Percentiles rank a stretch among this genome's conserved stretches.
Evolutionary conservation across 2,329 filamentous ascomycete genomes (phyloP).

Genomic region (Fusarium drepaniforme): DNA sequence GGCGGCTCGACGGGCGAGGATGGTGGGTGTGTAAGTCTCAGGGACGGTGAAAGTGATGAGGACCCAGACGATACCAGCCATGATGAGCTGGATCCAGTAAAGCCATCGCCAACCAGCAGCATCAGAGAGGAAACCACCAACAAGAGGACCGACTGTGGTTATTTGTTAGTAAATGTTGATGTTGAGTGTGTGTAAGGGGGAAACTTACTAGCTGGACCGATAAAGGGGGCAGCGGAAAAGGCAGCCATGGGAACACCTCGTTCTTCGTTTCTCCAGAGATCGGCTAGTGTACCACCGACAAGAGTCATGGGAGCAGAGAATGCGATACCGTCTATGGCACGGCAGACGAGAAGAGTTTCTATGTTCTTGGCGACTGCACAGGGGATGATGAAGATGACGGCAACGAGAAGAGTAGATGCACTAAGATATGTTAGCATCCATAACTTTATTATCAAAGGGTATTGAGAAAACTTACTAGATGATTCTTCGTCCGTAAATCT

Average conservation of each 20-base stretch:
- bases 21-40: slow-evolving; percentile 87
- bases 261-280: slow-evolving; percentile 88
- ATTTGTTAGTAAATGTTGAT: slow-evolving; percentile 12
- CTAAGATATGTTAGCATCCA: slow-evolving; percentile 37
- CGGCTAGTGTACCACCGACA: slow-evolving; percentile 84
- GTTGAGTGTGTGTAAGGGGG: background rate
- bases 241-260: slow-evolving; percentile 89
- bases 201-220: slow-evolving; percentile 76
- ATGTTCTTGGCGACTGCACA: slow-evolving; percentile 84
- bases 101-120: slow-evolving; percentile 83
- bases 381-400: slow-evolving; percentile 84
- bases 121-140: slow-evolving; percentile 82
- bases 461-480: slow-evolving; percentile 67
- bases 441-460: too few species aligned
- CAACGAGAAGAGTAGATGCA: slow-evolving; percentile 73
- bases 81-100: slow-evolving; percentile 88
- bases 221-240: slow-evolving; percentile 85
- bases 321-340: slow-evolving; percentile 83
- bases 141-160: slow-evolving; percentile 72
- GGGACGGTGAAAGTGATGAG: slow-evolving; percentile 90
- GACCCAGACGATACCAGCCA: slow-evolving; percentile 76
- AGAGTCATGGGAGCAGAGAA: slow-evolving; percentile 90
- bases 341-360: slow-evolving; percentile 79
- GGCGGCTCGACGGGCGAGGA: slow-evolving; percentile 77
- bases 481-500: slow-evolving; percentile 78